A percentile compares a stretch with the other conserved stretches of the same genome.
These are phyloP conservation scores for Blastomyces gilchristii DNA, from an alignment of 2,329 filamentous ascomycete genomes.

Conservation along the genomic window DNA sequence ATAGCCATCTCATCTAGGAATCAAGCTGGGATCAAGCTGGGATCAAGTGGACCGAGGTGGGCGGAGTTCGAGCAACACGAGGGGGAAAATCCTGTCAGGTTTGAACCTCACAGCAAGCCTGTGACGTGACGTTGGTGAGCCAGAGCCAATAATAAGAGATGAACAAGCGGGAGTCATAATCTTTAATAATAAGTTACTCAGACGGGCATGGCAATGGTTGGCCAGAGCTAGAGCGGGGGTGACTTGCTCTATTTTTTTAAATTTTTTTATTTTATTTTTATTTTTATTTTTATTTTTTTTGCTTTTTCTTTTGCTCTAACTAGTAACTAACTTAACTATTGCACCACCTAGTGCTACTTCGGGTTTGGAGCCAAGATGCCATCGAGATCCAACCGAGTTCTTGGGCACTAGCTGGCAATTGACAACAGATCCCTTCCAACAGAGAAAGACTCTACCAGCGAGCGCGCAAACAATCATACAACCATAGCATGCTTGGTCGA, in stretches of 20 bases:
- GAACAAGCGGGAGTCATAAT: not conserved
- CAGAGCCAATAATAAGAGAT: conserved; percentile 1
- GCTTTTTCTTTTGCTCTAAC: not conserved
- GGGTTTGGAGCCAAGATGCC: not conserved
- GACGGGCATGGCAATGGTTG: not conserved
- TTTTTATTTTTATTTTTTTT: not conserved
- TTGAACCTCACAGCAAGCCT: not conserved
- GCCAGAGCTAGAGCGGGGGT: not conserved
- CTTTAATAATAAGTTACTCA: not conserved
- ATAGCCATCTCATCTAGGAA: not conserved
- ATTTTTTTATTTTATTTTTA: too few relatives aligned
- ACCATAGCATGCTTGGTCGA: not conserved
- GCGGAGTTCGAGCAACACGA: not conserved
- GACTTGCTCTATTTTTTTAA: not conserved
- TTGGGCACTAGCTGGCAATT: not conserved
- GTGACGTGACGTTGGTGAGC: not conserved
- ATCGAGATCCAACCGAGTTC: not conserved
- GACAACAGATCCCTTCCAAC: too few relatives aligned
- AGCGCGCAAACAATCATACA: not conserved
- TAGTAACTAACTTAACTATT: too few relatives aligned
- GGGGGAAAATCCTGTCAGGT: not conserved
- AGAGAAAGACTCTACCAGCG: too few relatives aligned
- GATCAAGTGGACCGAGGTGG: not conserved
- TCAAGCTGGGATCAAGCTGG: not conserved
- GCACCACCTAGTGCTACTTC: not conserved